Evolutionary conservation across 1,284 basidiomycete genomes (phyloP).

Genomic region (Phellopilus nigrolimitatus): DNA sequence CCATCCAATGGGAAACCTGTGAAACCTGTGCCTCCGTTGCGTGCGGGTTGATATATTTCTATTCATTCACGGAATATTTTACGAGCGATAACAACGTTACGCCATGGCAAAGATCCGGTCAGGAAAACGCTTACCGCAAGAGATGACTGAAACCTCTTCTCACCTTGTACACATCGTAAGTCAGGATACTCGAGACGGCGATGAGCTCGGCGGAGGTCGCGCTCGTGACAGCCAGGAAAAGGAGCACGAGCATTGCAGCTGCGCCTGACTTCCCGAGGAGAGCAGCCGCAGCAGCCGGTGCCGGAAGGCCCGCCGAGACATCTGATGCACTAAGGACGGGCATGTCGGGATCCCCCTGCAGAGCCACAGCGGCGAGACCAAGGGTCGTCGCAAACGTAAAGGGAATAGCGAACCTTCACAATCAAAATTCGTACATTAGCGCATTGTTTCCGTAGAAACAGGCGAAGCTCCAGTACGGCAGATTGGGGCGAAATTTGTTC

Average conservation of each 20-base stretch:
- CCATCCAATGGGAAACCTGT: constrained; percentile 43
- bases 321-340: constrained; percentile 51
- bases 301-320: constrained; percentile 81
- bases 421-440: neutral
- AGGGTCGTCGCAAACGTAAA: constrained; percentile 79
- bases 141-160: too few species aligned
- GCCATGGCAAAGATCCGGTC: too few species aligned
- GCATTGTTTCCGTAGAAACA: neutral
- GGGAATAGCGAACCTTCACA: constrained; percentile 72
- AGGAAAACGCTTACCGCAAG: too few species aligned
- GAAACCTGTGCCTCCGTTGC: constrained; percentile 58
- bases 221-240: constrained; percentile 83
- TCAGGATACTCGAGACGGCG: constrained; percentile 76
- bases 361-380: constrained; percentile 77
- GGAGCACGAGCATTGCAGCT: constrained; percentile 60
- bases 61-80: neutral
- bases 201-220: constrained; percentile 88
- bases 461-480: neutral
- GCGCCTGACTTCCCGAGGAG: constrained; percentile 77
- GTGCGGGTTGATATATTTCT: constrained; percentile 53
- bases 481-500: too few species aligned
- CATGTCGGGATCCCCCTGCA: constrained; percentile 71
- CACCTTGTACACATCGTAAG: constrained; percentile 71
- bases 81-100: constrained; percentile 30
- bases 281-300: constrained; percentile 74